Conservation (phyloP, 345 rosid species). For the Isatis tinctoria region DNA sequence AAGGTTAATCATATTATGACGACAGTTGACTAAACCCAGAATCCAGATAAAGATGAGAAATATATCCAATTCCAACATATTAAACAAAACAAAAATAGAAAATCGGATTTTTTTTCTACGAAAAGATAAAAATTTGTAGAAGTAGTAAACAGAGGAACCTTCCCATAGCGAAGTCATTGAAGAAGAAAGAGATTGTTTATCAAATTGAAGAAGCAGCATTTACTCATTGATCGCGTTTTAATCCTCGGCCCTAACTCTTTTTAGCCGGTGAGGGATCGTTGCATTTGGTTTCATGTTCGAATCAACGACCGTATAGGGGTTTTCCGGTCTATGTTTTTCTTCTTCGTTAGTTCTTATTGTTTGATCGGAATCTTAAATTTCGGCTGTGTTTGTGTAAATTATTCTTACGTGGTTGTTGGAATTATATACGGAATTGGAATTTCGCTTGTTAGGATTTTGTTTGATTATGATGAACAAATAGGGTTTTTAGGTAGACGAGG, state of each 20-base stretch:
- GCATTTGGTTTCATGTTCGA: not conserved
- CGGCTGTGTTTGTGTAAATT: not conserved
- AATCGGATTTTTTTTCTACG: not conserved
- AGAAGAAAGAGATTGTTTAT: not conserved
- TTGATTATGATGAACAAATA: not conserved
- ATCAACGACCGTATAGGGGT: not conserved
- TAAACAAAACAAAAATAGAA: not conserved
- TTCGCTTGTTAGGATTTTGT: not conserved
- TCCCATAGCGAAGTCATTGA: slow-evolving; percentile 19
- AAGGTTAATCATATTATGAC: slow-evolving; percentile 6
- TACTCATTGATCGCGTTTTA: not conserved
- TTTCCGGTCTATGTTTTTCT: not conserved
- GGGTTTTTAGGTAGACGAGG: not conserved
- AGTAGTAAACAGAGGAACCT: slow-evolving; percentile 13
- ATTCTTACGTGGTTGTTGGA: not conserved
- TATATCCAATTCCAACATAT: not conserved
- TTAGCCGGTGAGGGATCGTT: slow-evolving; percentile 12
- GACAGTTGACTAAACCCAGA: slow-evolving; percentile 13
- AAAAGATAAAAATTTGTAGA: not conserved
- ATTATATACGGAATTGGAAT: slow-evolving; percentile 8
- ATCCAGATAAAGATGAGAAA: not conserved
- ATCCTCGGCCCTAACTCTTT: not conserved
- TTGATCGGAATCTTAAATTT: not conserved
- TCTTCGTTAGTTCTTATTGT: not conserved
- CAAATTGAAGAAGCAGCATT: not conserved